A percentile compares a stretch with the other conserved stretches of the same genome.
phyloP scores from a whole-genome alignment of 768 basidiomycete genomes.

The Trametes coccinea region DNA sequence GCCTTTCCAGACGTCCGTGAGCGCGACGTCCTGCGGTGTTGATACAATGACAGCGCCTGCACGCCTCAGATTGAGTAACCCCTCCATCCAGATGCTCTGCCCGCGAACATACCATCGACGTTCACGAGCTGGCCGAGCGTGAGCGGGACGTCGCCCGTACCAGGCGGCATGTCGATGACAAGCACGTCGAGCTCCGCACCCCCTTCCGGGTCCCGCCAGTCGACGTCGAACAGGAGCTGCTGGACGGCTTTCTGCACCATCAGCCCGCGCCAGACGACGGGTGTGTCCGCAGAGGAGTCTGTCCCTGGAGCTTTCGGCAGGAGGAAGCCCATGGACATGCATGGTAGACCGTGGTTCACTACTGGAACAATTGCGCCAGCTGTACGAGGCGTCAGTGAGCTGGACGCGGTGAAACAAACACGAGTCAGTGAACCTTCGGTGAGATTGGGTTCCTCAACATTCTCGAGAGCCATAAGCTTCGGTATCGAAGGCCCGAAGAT shows the following conservation, averaged over 20 bases:
- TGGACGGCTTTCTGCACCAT: constrained; percentile 99
- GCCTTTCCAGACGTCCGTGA: constrained; percentile 90
- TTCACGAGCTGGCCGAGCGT: constrained; percentile 85
- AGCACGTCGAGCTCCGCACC: constrained; percentile 73
- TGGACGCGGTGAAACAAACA: neutral
- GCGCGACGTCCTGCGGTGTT: constrained; percentile 92
- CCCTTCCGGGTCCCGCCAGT: constrained; percentile 61
- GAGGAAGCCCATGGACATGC: constrained; percentile 98
- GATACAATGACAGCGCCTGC: constrained; percentile 91
- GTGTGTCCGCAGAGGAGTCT: constrained; percentile 62
- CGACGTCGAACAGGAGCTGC: constrained; percentile 93
- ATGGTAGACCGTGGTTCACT: constrained; percentile 83
- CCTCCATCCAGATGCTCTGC: neutral
- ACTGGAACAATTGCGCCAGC: constrained; percentile 81
- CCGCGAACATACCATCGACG: constrained; percentile 69
- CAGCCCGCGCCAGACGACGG: constrained; percentile 93
- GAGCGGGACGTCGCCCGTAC: constrained; percentile 94
- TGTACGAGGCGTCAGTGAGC: constrained; percentile 9
- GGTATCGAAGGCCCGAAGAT: constrained; percentile 95
- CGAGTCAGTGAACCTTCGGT: constrained; percentile 54
- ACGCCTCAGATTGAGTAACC: neutral
- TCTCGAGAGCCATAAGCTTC: constrained; percentile 86
- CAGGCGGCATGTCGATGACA: constrained; percentile 95
- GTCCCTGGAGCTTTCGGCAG: constrained; percentile 57
- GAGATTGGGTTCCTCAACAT: constrained; percentile 73